phyloP scores from a whole-genome alignment of 768 basidiomycete genomes.

The Tricholoma furcatifolium region DNA sequence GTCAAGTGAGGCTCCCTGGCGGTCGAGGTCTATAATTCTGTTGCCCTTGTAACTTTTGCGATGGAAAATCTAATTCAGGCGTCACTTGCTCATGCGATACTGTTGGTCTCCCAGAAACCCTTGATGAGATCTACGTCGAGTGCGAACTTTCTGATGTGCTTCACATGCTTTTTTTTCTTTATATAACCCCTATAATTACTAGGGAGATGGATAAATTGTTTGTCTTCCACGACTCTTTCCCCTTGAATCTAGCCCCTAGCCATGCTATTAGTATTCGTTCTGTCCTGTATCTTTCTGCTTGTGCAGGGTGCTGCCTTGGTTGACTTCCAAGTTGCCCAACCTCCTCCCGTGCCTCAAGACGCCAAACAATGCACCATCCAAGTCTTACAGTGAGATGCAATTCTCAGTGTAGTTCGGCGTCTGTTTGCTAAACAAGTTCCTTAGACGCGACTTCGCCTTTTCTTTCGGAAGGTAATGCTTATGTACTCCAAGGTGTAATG shows the following conservation, averaged over 20 bases:
- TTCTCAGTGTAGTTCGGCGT: not conserved
- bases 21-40: conserved; percentile 1
- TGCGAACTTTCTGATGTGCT: not conserved
- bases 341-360: conserved; percentile 60
- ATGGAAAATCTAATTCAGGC: not conserved
- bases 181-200: not conserved
- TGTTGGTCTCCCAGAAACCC: not conserved
- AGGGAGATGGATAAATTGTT: too few relatives aligned
- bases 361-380: conserved; percentile 63
- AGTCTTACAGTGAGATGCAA: conserved; percentile 50
- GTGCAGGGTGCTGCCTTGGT: conserved; percentile 39
- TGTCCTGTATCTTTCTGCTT: not conserved
- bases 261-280: conserved; percentile 1
- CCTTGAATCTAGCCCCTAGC: not conserved
- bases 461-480: conserved; percentile 58
- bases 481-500: not conserved
- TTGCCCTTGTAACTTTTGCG: not conserved
- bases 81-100: not conserved
- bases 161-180: conserved; percentile 1
- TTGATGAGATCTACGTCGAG: not conserved
- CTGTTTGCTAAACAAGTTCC: not conserved
- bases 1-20: conserved; percentile 14
- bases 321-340: conserved; percentile 72
- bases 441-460: conserved; percentile 68
- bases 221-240: not conserved